Conservation (phyloP, 148 eudicot species). For the Chenopodium album region DNA sequence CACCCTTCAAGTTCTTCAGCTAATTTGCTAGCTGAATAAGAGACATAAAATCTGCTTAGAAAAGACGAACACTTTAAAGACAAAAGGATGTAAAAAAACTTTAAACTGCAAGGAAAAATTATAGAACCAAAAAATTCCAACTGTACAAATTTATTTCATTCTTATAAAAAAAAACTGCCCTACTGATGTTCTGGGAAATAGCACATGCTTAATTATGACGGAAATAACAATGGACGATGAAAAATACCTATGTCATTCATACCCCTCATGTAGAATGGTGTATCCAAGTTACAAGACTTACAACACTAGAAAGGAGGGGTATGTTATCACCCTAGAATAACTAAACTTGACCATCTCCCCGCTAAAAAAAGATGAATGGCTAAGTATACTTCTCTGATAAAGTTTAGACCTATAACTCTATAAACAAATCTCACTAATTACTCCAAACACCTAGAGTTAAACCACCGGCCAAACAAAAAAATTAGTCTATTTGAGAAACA, state of each 20-base stretch:
- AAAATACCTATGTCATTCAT: background rate
- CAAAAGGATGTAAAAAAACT: background rate
- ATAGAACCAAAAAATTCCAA: no score
- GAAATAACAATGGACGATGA: background rate
- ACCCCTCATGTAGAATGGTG: background rate
- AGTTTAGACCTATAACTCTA: background rate
- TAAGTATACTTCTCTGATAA: background rate
- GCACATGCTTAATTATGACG: background rate
- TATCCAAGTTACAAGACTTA: background rate
- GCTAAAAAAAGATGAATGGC: background rate
- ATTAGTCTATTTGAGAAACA: background rate
- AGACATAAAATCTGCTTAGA: slow-evolving; percentile 19
- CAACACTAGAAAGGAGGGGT: background rate
- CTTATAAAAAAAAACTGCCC: no score
- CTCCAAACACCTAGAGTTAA: background rate
- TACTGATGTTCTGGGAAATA: background rate
- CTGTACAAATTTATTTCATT: no score
- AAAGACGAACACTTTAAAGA: background rate
- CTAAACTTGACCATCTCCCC: no score
- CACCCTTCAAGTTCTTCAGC: slow-evolving; percentile 81
- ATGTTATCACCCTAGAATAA: no score
- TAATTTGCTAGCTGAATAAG: slow-evolving; percentile 62
- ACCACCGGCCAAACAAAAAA: background rate
- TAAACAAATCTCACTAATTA: background rate
- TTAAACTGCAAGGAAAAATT: background rate